These are phyloP conservation scores for Colletotrichum cuscutae DNA, from an alignment of 2,329 filamentous ascomycete genomes.

Conservation along the genomic window DNA sequence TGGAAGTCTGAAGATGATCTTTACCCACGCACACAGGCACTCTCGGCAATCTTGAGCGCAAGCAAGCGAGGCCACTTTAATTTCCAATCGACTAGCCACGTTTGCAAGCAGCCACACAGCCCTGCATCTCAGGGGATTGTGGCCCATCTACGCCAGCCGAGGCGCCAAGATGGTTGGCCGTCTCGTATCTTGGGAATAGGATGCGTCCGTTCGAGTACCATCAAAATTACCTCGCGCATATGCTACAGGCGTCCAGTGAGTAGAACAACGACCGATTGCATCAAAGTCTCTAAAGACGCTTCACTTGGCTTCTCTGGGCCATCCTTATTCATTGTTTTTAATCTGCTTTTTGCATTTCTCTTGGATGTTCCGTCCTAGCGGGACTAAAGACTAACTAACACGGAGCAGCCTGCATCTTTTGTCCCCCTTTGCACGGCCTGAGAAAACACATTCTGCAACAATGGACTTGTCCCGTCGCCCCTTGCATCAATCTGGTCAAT, in stretches of 20 bases:
- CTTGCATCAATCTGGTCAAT: conserved; percentile 2
- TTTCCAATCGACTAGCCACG: background rate
- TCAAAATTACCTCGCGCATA: background rate
- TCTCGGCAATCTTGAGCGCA: conserved; percentile 14
- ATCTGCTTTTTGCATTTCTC: conserved; percentile 3
- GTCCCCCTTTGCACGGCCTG: background rate
- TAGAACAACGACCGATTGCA: conserved; percentile 5
- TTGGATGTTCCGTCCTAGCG: background rate
- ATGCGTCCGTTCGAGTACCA: conserved; percentile 3
- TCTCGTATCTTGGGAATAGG: conserved; percentile 1
- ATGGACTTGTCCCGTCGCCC: conserved; percentile 3
- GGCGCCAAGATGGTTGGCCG: conserved; percentile 15
- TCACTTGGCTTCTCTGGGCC: background rate
- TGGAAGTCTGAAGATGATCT: background rate
- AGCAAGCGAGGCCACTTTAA: background rate
- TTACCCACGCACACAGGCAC: background rate
- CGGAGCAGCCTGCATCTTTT: background rate
- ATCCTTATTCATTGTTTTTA: background rate
- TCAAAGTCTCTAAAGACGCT: background rate
- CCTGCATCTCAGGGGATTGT: background rate
- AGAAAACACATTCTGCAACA: background rate
- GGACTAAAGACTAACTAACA: background rate
- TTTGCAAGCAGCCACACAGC: conserved; percentile 3
- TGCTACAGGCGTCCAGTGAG: background rate
- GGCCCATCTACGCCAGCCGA: background rate